These are phyloP conservation scores for Wickerhamiella shivajii DNA, from an alignment of 805 yeast species.

Conservation along the genomic window DNA sequence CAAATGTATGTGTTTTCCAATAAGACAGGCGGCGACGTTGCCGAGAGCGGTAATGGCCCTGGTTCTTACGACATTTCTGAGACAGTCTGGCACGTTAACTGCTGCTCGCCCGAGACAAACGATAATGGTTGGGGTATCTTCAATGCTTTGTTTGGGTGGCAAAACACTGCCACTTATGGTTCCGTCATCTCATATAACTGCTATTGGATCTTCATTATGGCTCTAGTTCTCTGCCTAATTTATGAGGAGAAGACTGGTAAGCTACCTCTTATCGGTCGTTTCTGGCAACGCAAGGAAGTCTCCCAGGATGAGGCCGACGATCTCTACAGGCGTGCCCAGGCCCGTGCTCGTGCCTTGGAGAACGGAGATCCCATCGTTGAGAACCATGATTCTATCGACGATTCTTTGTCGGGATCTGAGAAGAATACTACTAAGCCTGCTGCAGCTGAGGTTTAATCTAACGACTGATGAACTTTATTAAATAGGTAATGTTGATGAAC, in stretches of 20 bases:
- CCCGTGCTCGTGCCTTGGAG: conserved; percentile 10
- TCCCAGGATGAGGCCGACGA: conserved; percentile 26
- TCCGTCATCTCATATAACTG: conserved; percentile 77
- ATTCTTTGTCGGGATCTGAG: no score
- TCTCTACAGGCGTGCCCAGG: conserved; percentile 17
- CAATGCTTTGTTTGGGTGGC: conserved; percentile 93
- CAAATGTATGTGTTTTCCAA: conserved; percentile 51
- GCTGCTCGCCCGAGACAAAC: conserved; percentile 76
- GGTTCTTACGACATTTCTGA: conserved; percentile 77
- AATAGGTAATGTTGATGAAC: no score
- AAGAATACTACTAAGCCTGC: no score
- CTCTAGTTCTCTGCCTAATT: conserved; percentile 44
- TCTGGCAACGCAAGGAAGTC: conserved; percentile 28
- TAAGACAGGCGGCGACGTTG: conserved; percentile 83
- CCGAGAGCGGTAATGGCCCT: conserved; percentile 86
- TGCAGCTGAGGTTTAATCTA: no score
- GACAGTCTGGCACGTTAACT: conserved; percentile 91
- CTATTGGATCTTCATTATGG: conserved; percentile 67
- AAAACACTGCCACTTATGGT: conserved; percentile 88
- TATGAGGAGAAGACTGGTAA: conserved; percentile 77
- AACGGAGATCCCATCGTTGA: conserved; percentile 10
- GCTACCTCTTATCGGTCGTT: conserved; percentile 40
- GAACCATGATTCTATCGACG: no score
- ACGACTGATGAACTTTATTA: no score
- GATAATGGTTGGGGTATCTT: conserved; percentile 93